phyloP scores from a whole-genome alignment of 768 basidiomycete species.

The Boletales sp. region DNA sequence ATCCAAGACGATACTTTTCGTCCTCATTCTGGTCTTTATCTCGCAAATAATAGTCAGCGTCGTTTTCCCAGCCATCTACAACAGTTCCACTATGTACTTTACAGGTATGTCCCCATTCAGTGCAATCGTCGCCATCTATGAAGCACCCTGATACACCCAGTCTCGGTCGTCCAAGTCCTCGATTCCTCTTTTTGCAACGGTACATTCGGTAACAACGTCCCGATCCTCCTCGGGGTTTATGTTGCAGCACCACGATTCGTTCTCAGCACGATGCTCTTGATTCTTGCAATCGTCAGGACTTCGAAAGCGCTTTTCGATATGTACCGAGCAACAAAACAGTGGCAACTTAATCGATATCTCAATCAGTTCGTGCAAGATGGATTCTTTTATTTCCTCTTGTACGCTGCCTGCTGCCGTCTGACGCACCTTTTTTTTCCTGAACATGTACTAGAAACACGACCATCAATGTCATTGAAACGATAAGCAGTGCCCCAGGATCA shows the following conservation, averaged over 20 bases:
- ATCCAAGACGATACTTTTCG: constrained; percentile 4
- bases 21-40: constrained; percentile 4
- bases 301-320: background rate
- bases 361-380: constrained; percentile 8
- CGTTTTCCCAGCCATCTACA: background rate
- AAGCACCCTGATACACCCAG: background rate
- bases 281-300: constrained; percentile 1
- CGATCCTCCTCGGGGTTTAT: background rate
- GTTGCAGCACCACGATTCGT: background rate
- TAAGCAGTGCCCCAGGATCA: no score
- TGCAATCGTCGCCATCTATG: background rate
- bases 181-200: background rate
- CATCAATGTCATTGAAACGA: background rate
- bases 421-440: no score
- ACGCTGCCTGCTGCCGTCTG: background rate
- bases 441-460: background rate
- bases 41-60: background rate
- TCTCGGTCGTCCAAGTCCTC: background rate
- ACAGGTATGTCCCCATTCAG: constrained; percentile 1
- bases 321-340: constrained; percentile 6
- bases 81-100: background rate
- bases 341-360: constrained; percentile 5
- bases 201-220: background rate
- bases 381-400: constrained; percentile 14
- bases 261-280: constrained; percentile 3